These are phyloP conservation scores for Verbena officinalis DNA, from an alignment of 257 asterid species.

Conservation along the genomic window DNA sequence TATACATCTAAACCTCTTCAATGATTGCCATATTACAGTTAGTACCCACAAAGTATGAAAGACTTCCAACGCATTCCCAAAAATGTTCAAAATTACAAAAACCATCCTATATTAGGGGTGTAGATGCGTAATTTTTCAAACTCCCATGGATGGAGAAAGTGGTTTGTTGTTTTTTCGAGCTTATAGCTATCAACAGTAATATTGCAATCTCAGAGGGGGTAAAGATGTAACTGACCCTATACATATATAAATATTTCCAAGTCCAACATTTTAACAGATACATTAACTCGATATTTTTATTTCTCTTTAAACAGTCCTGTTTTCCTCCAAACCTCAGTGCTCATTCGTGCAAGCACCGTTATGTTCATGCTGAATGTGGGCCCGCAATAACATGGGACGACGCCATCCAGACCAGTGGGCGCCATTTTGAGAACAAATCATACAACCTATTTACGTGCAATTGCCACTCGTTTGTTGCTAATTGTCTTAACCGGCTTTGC, in stretches of 20 bases:
- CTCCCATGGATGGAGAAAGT: too few species aligned
- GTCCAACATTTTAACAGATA: too few species aligned
- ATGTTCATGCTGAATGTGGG: slow-evolving; percentile 70
- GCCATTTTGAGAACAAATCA: slow-evolving; percentile 65
- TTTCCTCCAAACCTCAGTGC: slow-evolving; percentile 66
- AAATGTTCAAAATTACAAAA: too few species aligned
- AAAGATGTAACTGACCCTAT: too few species aligned
- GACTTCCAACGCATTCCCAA: too few species aligned
- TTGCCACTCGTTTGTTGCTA: slow-evolving; percentile 81
- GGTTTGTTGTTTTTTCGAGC: not conserved
- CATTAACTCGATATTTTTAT: not conserved
- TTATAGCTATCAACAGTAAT: too few species aligned
- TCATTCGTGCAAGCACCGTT: slow-evolving; percentile 74
- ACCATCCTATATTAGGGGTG: too few species aligned
- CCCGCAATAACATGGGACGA: slow-evolving; percentile 87
- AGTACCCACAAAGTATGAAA: too few species aligned
- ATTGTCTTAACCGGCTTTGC: slow-evolving; percentile 71
- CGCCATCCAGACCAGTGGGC: slow-evolving; percentile 56
- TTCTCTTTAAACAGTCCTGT: slow-evolving; percentile 58
- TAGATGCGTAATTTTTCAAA: too few species aligned
- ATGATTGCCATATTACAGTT: too few species aligned
- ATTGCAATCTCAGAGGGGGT: too few species aligned
- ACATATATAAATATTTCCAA: not conserved
- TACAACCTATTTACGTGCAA: slow-evolving; percentile 93
- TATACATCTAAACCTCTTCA: too few species aligned